A percentile compares a stretch with the other conserved stretches of the same genome.
Evolutionary conservation across 129 eudicot genomes (phyloP).

Genomic region (Flaveria linearis): DNA sequence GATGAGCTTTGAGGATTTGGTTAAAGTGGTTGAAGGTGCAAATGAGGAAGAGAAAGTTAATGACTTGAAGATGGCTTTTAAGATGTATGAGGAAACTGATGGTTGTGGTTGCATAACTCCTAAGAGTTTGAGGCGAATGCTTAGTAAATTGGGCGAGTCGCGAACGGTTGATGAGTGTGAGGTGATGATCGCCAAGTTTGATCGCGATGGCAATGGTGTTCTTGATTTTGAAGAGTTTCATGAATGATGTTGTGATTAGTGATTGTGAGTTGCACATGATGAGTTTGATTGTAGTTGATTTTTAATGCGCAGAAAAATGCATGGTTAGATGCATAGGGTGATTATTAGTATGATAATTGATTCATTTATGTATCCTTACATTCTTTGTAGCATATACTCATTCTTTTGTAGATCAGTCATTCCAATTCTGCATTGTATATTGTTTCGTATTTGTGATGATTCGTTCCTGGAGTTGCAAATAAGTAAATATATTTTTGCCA

Average conservation of each 20-base stretch:
- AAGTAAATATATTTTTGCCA: neutral
- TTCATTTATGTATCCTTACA: neutral
- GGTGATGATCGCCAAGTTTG: slow-evolving; percentile 52
- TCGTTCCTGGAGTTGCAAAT: neutral
- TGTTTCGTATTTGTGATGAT: neutral
- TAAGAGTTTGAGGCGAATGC: slow-evolving; percentile 64
- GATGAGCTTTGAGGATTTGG: slow-evolving; percentile 49
- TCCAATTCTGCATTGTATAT: neutral
- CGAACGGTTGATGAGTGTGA: slow-evolving; percentile 47
- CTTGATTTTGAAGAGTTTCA: slow-evolving; percentile 55
- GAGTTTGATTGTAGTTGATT: neutral
- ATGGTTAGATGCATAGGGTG: neutral
- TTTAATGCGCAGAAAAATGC: neutral
- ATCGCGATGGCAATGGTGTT: slow-evolving; percentile 61
- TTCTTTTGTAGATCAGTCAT: too few relatives aligned
- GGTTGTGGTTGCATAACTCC: slow-evolving; percentile 51
- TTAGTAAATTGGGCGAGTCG: slow-evolving; percentile 50
- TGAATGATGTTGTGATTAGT: slow-evolving; percentile 53
- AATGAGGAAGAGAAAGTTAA: slow-evolving; percentile 54
- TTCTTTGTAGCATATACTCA: too few relatives aligned
- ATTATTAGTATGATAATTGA: neutral
- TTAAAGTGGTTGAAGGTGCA: slow-evolving; percentile 45
- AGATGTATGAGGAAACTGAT: slow-evolving; percentile 48
- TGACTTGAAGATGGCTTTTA: slow-evolving; percentile 52
- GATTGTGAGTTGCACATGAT: neutral